A percentile compares a stretch with the other conserved stretches of the same genome.
phyloP scores from a whole-genome alignment of 148 eudicot species.

The Suaeda aralocaspica region DNA sequence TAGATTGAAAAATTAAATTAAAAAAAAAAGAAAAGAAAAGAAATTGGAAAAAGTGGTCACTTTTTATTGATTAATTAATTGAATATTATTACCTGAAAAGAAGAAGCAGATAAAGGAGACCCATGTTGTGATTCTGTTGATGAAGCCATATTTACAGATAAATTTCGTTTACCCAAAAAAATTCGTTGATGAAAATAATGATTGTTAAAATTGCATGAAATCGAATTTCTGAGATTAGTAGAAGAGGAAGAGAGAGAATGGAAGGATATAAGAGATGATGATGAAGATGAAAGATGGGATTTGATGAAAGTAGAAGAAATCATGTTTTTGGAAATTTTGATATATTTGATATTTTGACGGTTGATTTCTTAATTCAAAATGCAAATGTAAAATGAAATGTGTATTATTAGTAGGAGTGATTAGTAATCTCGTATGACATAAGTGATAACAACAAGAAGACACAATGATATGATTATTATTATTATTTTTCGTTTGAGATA shows the following conservation, averaged over 20 bases:
- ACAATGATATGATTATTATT: too few relatives aligned
- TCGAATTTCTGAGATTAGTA: constrained; percentile 14
- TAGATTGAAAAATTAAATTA: not conserved
- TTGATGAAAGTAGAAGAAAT: not conserved
- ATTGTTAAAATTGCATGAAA: constrained; percentile 9
- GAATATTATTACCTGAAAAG: constrained; percentile 29
- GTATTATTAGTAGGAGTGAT: too few relatives aligned
- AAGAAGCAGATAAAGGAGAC: constrained; percentile 7
- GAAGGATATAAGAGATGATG: not conserved
- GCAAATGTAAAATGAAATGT: too few relatives aligned
- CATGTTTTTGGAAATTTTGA: not conserved
- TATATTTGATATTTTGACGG: too few relatives aligned
- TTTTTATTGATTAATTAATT: too few relatives aligned
- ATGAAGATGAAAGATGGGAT: not conserved
- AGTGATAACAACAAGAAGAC: too few relatives aligned
- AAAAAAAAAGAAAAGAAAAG: not conserved
- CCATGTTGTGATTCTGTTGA: constrained; percentile 15
- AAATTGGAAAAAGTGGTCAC: too few relatives aligned
- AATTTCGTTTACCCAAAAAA: constrained; percentile 14
- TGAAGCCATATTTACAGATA: constrained; percentile 26
- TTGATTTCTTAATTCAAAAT: too few relatives aligned
- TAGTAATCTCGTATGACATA: too few relatives aligned
- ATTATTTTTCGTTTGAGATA: too few relatives aligned
- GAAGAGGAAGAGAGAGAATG: not conserved
- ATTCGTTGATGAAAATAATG: not conserved